Base-by-base conservation (phyloP, 495 filamentous ascomycete species). In the Penicillium atrosanguineum region DNA sequence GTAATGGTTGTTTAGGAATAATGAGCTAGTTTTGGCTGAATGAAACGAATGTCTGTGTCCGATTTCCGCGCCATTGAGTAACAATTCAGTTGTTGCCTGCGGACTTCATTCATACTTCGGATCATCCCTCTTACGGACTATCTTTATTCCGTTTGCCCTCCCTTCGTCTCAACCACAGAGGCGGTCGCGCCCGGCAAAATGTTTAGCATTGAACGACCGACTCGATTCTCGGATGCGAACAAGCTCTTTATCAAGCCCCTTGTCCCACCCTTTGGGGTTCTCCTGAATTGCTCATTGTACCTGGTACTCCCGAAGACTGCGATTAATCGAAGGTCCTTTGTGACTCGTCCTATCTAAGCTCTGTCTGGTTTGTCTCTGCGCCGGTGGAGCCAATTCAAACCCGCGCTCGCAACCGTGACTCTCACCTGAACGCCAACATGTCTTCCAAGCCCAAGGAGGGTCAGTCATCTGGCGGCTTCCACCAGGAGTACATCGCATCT, bases 401-500 rank as follows among this genome's bases (percentile, higher is more conserved):
- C 37, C n/a, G 6, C 29, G 11, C 9, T 4, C 3, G 9, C 1
- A 4, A 34, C 1, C 14, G 9, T 34, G 31, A 40, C 9, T 3
- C 12, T 40, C 38, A 40, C 38, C 4, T 40, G 15, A 14, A 40
- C 38, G 6, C 7, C 38, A 16, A 40, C 6, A 69, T 71, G 61
- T 56, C 63, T 65, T 73, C 72, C 48, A 77, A 74, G 39, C 67
- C 71, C 3, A 72, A 73, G 53, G 71, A 73, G 29, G 61, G 62
- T 47, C 69, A 74, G 63, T 71, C 76, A 50, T 68, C 75, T 21
- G 83, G 88, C 72, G 83, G 82, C 64, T 87, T 89, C 54, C 89
- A 91, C 61, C 94, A 98, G 71, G 94, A 98, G 62, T 97, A 96
- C 64, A 95, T 98, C 57, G 93, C 91, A 42, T 87, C 93, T 48